phyloP scores from a whole-genome alignment of 345 rosid species.

The Psidium friedrichsthalianum region DNA sequence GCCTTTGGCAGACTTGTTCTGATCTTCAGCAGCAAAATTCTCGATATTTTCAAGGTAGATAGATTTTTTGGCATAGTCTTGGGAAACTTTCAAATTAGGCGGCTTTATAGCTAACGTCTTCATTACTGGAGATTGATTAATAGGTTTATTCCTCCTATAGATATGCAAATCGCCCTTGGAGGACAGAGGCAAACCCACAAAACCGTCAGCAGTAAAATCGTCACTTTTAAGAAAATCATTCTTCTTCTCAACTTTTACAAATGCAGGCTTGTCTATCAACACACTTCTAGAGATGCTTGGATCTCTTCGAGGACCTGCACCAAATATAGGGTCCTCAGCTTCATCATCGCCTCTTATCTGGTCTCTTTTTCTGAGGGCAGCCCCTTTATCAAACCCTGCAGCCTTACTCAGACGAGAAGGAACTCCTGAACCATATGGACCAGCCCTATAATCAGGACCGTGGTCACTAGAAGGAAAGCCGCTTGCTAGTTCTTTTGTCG shows the following conservation, averaged over 20 bases:
- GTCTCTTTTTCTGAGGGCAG: constrained; percentile 33
- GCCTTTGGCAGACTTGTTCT: constrained; percentile 45
- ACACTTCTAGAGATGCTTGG: constrained; percentile 17
- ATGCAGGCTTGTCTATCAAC: constrained; percentile 28
- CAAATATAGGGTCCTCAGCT: constrained; percentile 57
- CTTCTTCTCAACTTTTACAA: constrained; percentile 44
- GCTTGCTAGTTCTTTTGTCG: constrained; percentile 21
- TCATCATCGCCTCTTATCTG: constrained; percentile 30
- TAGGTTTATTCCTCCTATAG: constrained; percentile 27
- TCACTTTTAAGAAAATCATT: constrained; percentile 30
- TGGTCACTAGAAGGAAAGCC: constrained; percentile 31
- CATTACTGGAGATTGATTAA: constrained; percentile 18
- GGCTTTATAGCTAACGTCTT: constrained; percentile 18
- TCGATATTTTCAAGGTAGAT: constrained; percentile 30
- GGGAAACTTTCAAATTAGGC: constrained; percentile 14
- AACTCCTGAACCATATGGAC: constrained; percentile 21
- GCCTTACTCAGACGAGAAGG: constrained; percentile 28
- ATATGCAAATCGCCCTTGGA: constrained; percentile 36
- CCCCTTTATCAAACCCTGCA: constrained; percentile 33
- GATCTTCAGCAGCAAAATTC: constrained; percentile 37
- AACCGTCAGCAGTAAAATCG: constrained; percentile 29
- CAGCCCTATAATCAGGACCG: constrained; percentile 39
- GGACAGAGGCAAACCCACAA: constrained; percentile 43
- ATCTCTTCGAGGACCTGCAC: constrained; percentile 39
- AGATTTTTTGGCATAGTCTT: constrained; percentile 26